A percentile compares a stretch with the other conserved stretches of the same genome.
phyloP scores from a whole-genome alignment of 345 rosid genomes.

The Rhodamnia argentea region DNA sequence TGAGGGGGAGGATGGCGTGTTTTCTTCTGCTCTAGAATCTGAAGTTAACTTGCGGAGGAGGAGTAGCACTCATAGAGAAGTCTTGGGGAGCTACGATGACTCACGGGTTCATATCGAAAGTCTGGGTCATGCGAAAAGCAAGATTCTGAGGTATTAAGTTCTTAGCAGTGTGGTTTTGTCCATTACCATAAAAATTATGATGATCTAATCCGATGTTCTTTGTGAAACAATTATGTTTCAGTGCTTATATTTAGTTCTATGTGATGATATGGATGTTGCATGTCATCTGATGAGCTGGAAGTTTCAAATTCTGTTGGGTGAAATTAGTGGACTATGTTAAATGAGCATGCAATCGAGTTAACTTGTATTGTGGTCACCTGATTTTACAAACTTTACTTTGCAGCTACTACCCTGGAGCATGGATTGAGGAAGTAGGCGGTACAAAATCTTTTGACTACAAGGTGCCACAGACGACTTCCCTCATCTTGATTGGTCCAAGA shows the following conservation, averaged over 20 bases:
- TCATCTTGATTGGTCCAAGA: constrained; percentile 64
- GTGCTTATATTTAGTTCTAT: not conserved
- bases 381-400: not conserved
- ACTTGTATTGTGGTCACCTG: not conserved
- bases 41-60: constrained; percentile 18
- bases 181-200: not conserved
- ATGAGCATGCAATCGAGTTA: not conserved
- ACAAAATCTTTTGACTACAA: constrained; percentile 19
- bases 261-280: not conserved
- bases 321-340: not conserved
- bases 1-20: not conserved
- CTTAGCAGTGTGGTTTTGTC: not conserved
- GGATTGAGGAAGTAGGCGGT: constrained; percentile 32
- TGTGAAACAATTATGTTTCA: not conserved
- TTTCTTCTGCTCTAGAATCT: constrained; percentile 10
- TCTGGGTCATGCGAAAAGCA: constrained; percentile 24
- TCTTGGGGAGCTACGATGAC: constrained; percentile 32
- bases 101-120: constrained; percentile 7
- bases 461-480: constrained; percentile 47
- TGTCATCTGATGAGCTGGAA: not conserved
- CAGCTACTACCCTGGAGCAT: constrained; percentile 68
- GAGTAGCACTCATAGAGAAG: constrained; percentile 20
- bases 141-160: constrained; percentile 37
- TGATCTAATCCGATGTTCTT: not conserved
- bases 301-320: not conserved